Conservation (phyloP, 345 rosid genomes). For the Pistacia integerrima region DNA sequence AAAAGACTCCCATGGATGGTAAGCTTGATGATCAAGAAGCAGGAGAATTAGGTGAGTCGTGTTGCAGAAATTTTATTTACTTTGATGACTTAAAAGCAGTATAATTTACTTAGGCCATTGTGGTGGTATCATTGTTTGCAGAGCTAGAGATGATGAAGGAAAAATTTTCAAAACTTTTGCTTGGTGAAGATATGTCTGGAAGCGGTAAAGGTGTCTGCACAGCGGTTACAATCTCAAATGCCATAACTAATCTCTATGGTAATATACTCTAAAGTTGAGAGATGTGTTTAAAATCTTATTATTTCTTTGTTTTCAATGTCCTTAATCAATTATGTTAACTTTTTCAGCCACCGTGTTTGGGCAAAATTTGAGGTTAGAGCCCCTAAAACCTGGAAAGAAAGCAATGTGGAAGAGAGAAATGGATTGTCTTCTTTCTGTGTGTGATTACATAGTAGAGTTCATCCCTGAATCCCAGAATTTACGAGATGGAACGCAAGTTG, state of each 20-base stretch:
- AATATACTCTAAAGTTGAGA: slow-evolving; percentile 13
- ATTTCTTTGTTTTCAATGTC: neutral
- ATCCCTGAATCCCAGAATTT: slow-evolving; percentile 60
- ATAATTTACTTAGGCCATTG: neutral
- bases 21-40: slow-evolving; percentile 50
- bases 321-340: neutral
- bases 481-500: slow-evolving; percentile 60
- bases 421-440: slow-evolving; percentile 83
- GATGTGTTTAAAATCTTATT: neutral
- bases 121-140: slow-evolving; percentile 22
- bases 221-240: slow-evolving; percentile 83
- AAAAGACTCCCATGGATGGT: slow-evolving; percentile 26
- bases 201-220: slow-evolving; percentile 94
- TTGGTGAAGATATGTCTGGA: slow-evolving; percentile 99
- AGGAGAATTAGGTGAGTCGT: slow-evolving; percentile 54
- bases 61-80: neutral
- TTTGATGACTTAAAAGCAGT: neutral
- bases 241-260: slow-evolving; percentile 97
- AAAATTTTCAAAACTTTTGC: slow-evolving; percentile 84
- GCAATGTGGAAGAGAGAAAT: slow-evolving; percentile 91
- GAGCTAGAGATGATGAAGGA: slow-evolving; percentile 90
- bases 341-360: slow-evolving; percentile 89
- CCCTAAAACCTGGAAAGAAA: slow-evolving; percentile 76
- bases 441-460: slow-evolving; percentile 80
- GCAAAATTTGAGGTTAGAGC: slow-evolving; percentile 80